A percentile compares a stretch with the other conserved stretches of the same genome.
These are phyloP conservation scores for Aspergillus carbonarius DNA, from an alignment of 2,329 filamentous ascomycete genomes.

Conservation along the genomic window DNA sequence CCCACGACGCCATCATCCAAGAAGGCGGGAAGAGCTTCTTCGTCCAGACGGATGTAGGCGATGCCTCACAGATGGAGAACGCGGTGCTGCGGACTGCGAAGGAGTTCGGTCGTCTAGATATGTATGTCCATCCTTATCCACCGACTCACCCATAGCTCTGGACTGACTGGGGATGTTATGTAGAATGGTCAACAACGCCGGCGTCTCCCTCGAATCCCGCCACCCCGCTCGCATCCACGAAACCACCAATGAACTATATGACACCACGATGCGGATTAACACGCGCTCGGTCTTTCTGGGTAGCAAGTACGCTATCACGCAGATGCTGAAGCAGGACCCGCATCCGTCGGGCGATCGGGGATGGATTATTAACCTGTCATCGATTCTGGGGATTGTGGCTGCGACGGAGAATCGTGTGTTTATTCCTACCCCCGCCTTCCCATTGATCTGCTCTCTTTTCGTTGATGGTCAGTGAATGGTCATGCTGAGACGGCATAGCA, in stretches of 20 bases:
- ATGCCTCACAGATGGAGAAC: slow-evolving; percentile 35
- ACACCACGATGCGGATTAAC: slow-evolving; percentile 42
- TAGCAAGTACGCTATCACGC: slow-evolving; percentile 40
- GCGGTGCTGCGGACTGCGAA: slow-evolving; percentile 38
- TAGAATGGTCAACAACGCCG: slow-evolving; percentile 53
- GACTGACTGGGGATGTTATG: background rate
- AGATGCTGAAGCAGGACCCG: slow-evolving; percentile 43
- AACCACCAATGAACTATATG: slow-evolving; percentile 47
- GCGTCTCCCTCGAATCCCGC: slow-evolving; percentile 44
- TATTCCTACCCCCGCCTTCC: background rate
- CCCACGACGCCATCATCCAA: slow-evolving; percentile 41
- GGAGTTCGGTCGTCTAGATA: slow-evolving; percentile 44
- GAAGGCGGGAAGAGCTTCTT: slow-evolving; percentile 43
- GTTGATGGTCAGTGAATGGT: background rate
- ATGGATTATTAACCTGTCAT: slow-evolving; percentile 39
- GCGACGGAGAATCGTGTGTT: slow-evolving; percentile 22
- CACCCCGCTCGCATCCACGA: slow-evolving; percentile 45
- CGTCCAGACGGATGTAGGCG: slow-evolving; percentile 46
- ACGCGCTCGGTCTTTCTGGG: slow-evolving; percentile 43
- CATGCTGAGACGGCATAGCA: slow-evolving; percentile 14
- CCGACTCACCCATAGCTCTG: no score
- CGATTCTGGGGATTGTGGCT: slow-evolving; percentile 31
- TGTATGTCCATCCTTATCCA: slow-evolving; percentile 32
- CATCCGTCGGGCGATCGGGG: slow-evolving; percentile 34
- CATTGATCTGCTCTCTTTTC: slow-evolving; percentile 11